A percentile compares a stretch with the other conserved stretches of the same genome.
These are phyloP conservation scores for Cordyceps javanica DNA, from an alignment of 2,329 filamentous ascomycete species.

Conservation along the genomic window DNA sequence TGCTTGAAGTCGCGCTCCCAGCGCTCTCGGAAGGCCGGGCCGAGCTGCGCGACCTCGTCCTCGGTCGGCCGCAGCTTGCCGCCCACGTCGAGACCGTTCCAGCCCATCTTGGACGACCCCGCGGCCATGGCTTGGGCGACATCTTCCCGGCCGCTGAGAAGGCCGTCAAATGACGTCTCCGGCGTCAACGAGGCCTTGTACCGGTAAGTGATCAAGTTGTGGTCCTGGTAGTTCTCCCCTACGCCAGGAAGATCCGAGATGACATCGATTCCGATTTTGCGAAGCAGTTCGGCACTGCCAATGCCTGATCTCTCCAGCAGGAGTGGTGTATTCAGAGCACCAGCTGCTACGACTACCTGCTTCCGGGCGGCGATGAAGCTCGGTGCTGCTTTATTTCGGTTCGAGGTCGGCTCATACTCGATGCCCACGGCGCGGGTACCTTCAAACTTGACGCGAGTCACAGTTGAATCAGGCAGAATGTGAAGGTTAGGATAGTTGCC, in stretches of 20 bases:
- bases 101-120: constrained; percentile 37
- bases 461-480: constrained; percentile 47
- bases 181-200: constrained; percentile 41
- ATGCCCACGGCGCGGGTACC: constrained; percentile 47
- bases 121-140: constrained; percentile 17
- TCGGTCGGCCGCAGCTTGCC: constrained; percentile 48
- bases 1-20: constrained; percentile 46
- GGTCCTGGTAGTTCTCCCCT: constrained; percentile 40
- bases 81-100: constrained; percentile 48
- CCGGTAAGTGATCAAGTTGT: constrained; percentile 41
- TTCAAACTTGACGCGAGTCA: constrained; percentile 43
- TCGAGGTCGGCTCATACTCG: constrained; percentile 32
- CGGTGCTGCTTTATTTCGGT: background rate
- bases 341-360: constrained; percentile 43
- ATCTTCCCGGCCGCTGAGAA: constrained; percentile 20
- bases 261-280: constrained; percentile 37
- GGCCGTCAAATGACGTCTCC: constrained; percentile 36
- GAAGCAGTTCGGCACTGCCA: constrained; percentile 39
- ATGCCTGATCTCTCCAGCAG: constrained; percentile 56
- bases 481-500: constrained; percentile 46
- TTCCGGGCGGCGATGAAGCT: constrained; percentile 43
- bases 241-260: constrained; percentile 44
- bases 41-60: constrained; percentile 43
- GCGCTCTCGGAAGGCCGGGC: constrained; percentile 40
- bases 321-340: constrained; percentile 42